Percentiles rank a stretch among this genome's conserved stretches.
phyloP scores from a whole-genome alignment of 169 alveolate genomes.

The Fabrea salina region DNA sequence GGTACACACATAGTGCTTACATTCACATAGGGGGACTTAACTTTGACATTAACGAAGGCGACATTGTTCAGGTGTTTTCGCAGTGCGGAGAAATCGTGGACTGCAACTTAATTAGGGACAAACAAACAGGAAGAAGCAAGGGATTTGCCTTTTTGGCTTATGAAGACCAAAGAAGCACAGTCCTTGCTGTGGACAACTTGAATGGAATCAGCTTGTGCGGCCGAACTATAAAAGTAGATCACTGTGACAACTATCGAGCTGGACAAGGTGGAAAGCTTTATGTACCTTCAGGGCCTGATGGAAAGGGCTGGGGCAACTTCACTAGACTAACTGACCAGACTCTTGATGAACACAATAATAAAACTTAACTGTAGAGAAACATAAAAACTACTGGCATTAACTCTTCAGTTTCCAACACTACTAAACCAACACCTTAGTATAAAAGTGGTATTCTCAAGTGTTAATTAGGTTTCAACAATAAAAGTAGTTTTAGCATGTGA shows the following conservation, averaged over 20 bases:
- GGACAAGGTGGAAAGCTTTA: conserved; percentile 46
- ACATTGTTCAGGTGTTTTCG: conserved; percentile 94
- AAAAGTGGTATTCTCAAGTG: too few relatives aligned
- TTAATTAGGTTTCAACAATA: too few relatives aligned
- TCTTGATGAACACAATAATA: not conserved
- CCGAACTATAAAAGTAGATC: conserved; percentile 93
- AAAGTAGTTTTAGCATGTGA: too few relatives aligned
- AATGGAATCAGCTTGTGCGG: conserved; percentile 92
- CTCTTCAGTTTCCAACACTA: too few relatives aligned
- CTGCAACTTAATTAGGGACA: conserved; percentile 92
- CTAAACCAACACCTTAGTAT: too few relatives aligned
- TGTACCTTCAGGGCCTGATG: conserved; percentile 87
- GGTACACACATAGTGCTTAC: conserved; percentile 79
- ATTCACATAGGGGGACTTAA: conserved; percentile 87
- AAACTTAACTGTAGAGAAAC: too few relatives aligned
- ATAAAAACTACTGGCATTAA: too few relatives aligned
- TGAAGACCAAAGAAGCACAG: conserved; percentile 95
- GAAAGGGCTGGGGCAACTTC: conserved; percentile 88
- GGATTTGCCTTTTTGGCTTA: conserved; percentile 97
- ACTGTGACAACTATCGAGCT: conserved; percentile 88
- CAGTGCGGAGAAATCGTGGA: conserved; percentile 98
- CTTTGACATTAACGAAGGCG: conserved; percentile 97
- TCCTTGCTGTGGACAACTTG: conserved; percentile 99
- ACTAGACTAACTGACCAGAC: conserved; percentile 58
- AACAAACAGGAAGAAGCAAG: conserved; percentile 92